Evolutionary conservation across 257 asterid species (phyloP).

Genomic region (Asclepias syriaca): DNA sequence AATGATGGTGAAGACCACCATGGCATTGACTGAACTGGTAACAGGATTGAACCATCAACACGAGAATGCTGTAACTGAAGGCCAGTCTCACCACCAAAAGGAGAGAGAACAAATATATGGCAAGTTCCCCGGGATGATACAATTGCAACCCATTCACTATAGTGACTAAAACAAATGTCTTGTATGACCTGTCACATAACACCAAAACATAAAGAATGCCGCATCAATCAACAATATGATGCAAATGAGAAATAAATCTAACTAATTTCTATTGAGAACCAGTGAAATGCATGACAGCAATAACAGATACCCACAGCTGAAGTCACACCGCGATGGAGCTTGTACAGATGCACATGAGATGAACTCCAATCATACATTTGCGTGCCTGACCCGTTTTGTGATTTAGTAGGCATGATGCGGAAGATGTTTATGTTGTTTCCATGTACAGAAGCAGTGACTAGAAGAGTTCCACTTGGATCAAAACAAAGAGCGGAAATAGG

Average conservation of each 20-base stretch:
- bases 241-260: neutral
- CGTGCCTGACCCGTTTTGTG: constrained; percentile 31
- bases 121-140: constrained; percentile 43
- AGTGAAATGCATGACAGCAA: constrained; percentile 3
- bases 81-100: constrained; percentile 47
- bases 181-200: constrained; percentile 40
- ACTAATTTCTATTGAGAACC: neutral
- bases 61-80: constrained; percentile 36
- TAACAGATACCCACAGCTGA: constrained; percentile 37
- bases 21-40: constrained; percentile 38
- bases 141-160: constrained; percentile 47
- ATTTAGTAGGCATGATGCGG: constrained; percentile 36
- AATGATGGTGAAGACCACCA: constrained; percentile 50
- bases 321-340: constrained; percentile 51
- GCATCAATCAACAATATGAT: neutral
- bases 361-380: constrained; percentile 33
- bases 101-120: constrained; percentile 45
- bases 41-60: constrained; percentile 30
- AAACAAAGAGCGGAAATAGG: constrained; percentile 46
- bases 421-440: constrained; percentile 49
- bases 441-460: constrained; percentile 43
- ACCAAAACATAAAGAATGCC: neutral
- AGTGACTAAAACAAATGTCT: constrained; percentile 45
- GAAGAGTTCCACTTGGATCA: constrained; percentile 52
- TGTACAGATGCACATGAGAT: constrained; percentile 42